A percentile compares a stretch with the other conserved stretches of the same genome.
Evolutionary conservation across 805 yeast genomes (phyloP).

Genomic region (Teunomyces funiuensis): DNA sequence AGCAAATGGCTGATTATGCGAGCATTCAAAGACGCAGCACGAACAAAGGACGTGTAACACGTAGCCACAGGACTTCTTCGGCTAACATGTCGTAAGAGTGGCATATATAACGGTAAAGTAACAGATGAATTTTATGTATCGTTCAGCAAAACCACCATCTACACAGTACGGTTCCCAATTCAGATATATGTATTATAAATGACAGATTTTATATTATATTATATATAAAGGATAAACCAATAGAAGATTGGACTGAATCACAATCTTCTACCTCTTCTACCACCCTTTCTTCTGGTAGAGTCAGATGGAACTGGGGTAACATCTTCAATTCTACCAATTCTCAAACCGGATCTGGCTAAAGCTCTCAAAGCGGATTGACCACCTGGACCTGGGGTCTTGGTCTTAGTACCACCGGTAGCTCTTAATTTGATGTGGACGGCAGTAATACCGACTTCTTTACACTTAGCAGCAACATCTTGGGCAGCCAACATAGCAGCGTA

Average conservation of each 20-base stretch:
- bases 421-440: constrained; percentile 99
- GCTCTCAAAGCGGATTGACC: constrained; percentile 99
- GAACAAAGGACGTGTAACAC: not conserved
- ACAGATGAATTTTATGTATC: too few species aligned
- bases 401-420: constrained; percentile 99
- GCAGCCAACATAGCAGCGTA: constrained; percentile 99
- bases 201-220: constrained; percentile 5
- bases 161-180: not conserved
- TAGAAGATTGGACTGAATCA: constrained; percentile 33
- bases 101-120: not conserved
- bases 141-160: too few species aligned
- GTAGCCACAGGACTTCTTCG: not conserved
- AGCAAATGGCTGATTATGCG: constrained; percentile 3
- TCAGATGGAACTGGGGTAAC: constrained; percentile 99
- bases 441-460: constrained; percentile 99
- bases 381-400: constrained; percentile 99
- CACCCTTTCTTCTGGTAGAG: constrained; percentile 99
- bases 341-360: constrained; percentile 98
- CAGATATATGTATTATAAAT: constrained; percentile 3
- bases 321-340: constrained; percentile 99
- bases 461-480: constrained; percentile 97
- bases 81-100: not conserved
- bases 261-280: constrained; percentile 99
- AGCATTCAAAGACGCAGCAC: not conserved
- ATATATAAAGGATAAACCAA: constrained; percentile 5